Base-by-base conservation (phyloP, 1,139 yeast genomes). In the Dujonia santamariae region DNA sequence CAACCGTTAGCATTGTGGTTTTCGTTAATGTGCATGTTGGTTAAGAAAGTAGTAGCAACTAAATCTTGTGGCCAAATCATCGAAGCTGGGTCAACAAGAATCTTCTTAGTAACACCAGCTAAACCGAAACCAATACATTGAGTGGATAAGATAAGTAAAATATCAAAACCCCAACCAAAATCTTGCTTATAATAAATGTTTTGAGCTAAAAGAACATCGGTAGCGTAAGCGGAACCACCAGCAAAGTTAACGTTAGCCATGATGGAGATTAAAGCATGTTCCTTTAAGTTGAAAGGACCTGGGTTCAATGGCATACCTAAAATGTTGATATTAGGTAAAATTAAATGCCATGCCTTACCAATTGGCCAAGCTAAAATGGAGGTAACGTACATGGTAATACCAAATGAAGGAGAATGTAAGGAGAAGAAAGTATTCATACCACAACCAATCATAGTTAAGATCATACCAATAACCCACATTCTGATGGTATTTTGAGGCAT, bases 51-150 rank as follows among this genome's bases (percentile, higher is more conserved):
- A 33, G 64, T 44, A 14, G 69, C 58, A 34, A 67, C 72, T 58
- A 55, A 76, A 61, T 46, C 79, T 12, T 75, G 58, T 1, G 88
- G 88, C 88, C 88, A 82, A 34, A 80, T 70, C 59, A 80, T 77
- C 7, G 76, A 62, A 4, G 81, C 70, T 3, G 86, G 83, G 40
- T 74, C 74, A 13, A 80, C 81, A 44, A 80, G 63, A 19, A 78
- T 65, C 46, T 75, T 65, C 48, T 77, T 63, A 31, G 71, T 67
- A 40, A 77, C 41, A 30, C 88, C 88, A 26, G 85, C 85, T 37
- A 79, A 55, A 12, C 83, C 78, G 43, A 78, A 76, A 9, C 87
- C 87, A 33, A 80, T 64, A 46, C 79, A 63, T 54, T 80, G 84
- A 22, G 83, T 72, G 18, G 78, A 59, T 48, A 78, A 57, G 35